Percentiles rank a stretch among this genome's conserved stretches.
Conservation (phyloP, 345 rosid genomes). For the Gossypium arboreum region DNA sequence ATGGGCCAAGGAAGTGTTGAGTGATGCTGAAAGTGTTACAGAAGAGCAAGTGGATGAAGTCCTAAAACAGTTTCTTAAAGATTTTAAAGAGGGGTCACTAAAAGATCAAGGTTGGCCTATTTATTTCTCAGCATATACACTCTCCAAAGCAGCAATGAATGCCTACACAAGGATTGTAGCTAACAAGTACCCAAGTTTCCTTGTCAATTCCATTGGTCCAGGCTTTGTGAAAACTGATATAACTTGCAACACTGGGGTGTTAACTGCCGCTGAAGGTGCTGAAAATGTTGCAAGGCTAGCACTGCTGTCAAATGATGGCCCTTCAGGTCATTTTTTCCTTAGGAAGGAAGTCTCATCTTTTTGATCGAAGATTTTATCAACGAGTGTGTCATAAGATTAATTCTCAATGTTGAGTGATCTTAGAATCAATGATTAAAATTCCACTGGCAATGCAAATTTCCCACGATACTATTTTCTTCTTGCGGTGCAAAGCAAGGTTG, state of each 20-base stretch:
- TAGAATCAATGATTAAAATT: not conserved
- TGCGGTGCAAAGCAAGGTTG: no score
- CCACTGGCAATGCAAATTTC: not conserved
- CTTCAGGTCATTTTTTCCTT: slow-evolving; percentile 15
- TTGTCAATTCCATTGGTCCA: slow-evolving; percentile 29
- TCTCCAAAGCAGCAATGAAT: slow-evolving; percentile 36
- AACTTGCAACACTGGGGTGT: slow-evolving; percentile 9
- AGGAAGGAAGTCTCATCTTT: slow-evolving; percentile 13
- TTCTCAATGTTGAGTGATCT: not conserved
- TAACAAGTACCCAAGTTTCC: slow-evolving; percentile 24
- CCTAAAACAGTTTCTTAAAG: slow-evolving; percentile 4
- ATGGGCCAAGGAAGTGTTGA: slow-evolving; percentile 19
- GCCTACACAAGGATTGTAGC: slow-evolving; percentile 40
- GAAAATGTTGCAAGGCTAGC: slow-evolving; percentile 15
- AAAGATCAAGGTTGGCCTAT: slow-evolving; percentile 31
- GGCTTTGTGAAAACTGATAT: slow-evolving; percentile 39
- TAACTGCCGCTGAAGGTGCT: slow-evolving; percentile 20
- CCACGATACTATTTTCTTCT: not conserved
- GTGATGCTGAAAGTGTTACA: slow-evolving; percentile 26
- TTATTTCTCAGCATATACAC: slow-evolving; percentile 19
- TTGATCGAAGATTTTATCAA: not conserved
- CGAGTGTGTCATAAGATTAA: not conserved
- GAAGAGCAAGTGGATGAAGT: slow-evolving; percentile 28
- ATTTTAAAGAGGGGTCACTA: slow-evolving; percentile 10
- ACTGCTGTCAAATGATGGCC: slow-evolving; percentile 4